A percentile compares a stretch with the other conserved stretches of the same genome.
These are phyloP conservation scores for Epicoccum sorghinum DNA, from an alignment of 2,329 filamentous ascomycete genomes.

Conservation along the genomic window DNA sequence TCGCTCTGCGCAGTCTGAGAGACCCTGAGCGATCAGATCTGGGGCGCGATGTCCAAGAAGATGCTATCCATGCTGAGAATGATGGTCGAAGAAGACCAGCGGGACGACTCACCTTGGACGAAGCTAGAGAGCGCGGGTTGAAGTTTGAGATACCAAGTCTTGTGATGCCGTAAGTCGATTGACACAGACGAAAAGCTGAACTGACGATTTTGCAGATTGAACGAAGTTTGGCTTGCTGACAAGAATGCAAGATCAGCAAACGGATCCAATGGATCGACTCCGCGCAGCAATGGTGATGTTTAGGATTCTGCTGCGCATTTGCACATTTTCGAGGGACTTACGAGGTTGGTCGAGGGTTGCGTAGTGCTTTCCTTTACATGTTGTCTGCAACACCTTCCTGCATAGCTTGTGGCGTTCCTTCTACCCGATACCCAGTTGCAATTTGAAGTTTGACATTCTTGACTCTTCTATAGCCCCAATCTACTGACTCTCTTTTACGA, in stretches of 20 bases:
- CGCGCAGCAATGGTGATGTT: slow-evolving; percentile 25
- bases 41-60: slow-evolving; percentile 54
- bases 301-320: neutral
- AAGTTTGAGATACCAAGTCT: slow-evolving; percentile 80
- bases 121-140: slow-evolving; percentile 71
- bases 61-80: slow-evolving; percentile 23
- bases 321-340: neutral
- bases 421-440: slow-evolving; percentile 14
- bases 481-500: no score
- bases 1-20: slow-evolving; percentile 85
- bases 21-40: slow-evolving; percentile 62
- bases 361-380: slow-evolving; percentile 25
- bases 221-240: slow-evolving; percentile 69
- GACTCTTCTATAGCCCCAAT: neutral
- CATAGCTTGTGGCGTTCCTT: slow-evolving; percentile 11
- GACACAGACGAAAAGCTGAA: neutral
- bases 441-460: neutral
- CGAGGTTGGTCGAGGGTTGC: neutral
- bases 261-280: slow-evolving; percentile 29
- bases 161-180: slow-evolving; percentile 64
- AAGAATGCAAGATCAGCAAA: slow-evolving; percentile 34
- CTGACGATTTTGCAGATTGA: slow-evolving; percentile 57
- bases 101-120: slow-evolving; percentile 69
- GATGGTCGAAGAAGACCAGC: slow-evolving; percentile 11
- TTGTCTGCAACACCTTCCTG: slow-evolving; percentile 15